phyloP scores from a whole-genome alignment of 108 stramenopile species.

The Skeletonema potamos region DNA sequence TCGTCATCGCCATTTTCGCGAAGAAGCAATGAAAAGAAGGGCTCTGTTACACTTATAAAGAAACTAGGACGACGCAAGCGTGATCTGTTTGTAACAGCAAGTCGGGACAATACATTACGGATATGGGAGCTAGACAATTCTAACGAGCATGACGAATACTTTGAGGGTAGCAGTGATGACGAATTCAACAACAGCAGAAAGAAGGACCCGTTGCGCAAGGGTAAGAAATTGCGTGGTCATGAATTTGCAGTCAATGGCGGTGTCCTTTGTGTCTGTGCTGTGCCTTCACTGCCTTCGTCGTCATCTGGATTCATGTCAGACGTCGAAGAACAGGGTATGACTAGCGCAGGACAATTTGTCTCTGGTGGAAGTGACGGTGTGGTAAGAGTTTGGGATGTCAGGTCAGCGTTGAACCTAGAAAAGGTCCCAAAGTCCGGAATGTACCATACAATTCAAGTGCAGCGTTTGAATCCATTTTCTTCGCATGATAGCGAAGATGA shows the following conservation, averaged over 20 bases:
- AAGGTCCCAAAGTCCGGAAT: constrained; percentile 26
- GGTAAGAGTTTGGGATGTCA: constrained; percentile 26
- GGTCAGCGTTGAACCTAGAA: constrained; percentile 18
- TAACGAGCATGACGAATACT: neutral
- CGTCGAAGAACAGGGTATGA: neutral
- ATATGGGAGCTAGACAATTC: constrained; percentile 23
- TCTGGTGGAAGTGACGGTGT: constrained; percentile 27
- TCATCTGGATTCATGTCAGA: neutral
- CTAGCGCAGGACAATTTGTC: constrained; percentile 25
- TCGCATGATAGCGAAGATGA: neutral
- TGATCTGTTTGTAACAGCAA: constrained; percentile 34
- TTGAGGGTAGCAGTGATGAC: neutral
- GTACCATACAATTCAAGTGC: constrained; percentile 25
- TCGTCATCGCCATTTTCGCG: neutral
- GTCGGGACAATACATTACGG: constrained; percentile 28
- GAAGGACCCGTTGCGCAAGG: constrained; percentile 1
- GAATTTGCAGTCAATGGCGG: constrained; percentile 19
- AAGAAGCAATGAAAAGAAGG: neutral
- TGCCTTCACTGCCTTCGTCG: constrained; percentile 4
- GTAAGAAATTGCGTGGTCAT: constrained; percentile 29
- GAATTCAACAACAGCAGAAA: neutral
- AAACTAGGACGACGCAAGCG: neutral
- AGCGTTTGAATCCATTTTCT: constrained; percentile 3
- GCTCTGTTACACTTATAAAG: neutral
- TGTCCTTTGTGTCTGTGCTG: constrained; percentile 31